Percentiles rank a stretch among this genome's conserved stretches.
Evolutionary conservation across 768 basidiomycete genomes (phyloP).

Genomic region (Chiua virens): DNA sequence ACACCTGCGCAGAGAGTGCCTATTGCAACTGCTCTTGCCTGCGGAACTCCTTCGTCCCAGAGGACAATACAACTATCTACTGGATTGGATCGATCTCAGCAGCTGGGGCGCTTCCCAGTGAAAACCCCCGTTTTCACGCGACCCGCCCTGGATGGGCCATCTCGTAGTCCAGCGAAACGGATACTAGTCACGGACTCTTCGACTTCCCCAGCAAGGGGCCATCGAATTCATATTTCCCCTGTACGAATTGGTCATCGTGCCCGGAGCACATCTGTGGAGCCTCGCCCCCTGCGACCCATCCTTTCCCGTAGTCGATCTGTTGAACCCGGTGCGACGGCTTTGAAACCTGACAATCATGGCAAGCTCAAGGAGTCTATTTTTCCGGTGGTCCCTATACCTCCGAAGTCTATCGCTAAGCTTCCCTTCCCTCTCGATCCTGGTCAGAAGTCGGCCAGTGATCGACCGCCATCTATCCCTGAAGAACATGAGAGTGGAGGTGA

Average conservation of each 20-base stretch:
- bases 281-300: constrained; percentile 16
- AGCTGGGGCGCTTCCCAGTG: constrained; percentile 13
- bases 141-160: constrained; percentile 38
- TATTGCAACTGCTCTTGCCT: constrained; percentile 49
- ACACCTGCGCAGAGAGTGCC: constrained; percentile 69
- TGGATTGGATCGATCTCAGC: constrained; percentile 19
- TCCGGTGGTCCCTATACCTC: constrained; percentile 7
- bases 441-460: constrained; percentile 18
- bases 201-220: constrained; percentile 25
- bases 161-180: constrained; percentile 36
- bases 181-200: constrained; percentile 29
- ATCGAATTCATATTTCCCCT: constrained; percentile 13
- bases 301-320: constrained; percentile 31
- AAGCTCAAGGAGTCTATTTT: constrained; percentile 23
- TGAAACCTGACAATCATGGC: constrained; percentile 8
- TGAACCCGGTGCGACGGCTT: constrained; percentile 17
- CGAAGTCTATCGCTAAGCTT: constrained; percentile 15
- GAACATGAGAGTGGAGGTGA: constrained; percentile 20
- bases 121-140: constrained; percentile 41
- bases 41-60: constrained; percentile 50
- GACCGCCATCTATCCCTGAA: constrained; percentile 35
- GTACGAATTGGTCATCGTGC: constrained; percentile 19
- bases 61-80: constrained; percentile 40
- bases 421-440: constrained; percentile 29
- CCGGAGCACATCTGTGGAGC: constrained; percentile 38